These are phyloP conservation scores for Alternaria ventricosa DNA, from an alignment of 2,329 filamentous ascomycete genomes.

Conservation along the genomic window DNA sequence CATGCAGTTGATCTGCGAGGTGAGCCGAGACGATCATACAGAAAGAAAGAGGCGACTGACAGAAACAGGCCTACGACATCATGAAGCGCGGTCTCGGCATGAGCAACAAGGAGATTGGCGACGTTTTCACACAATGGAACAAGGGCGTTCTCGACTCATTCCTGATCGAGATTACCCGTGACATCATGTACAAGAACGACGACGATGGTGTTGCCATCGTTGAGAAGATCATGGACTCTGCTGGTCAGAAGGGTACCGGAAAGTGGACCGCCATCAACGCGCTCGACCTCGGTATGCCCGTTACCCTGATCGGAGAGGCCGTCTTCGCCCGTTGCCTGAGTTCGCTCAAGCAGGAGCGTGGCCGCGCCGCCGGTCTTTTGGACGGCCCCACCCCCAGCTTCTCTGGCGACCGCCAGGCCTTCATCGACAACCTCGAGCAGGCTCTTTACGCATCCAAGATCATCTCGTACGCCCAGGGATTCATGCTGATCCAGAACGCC, in stretches of 20 bases:
- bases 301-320: constrained; percentile 96
- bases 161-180: constrained; percentile 98
- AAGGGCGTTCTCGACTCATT: constrained; percentile 96
- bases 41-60: constrained; percentile 13
- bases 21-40: constrained; percentile 53
- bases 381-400: constrained; percentile 80
- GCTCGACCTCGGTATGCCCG: constrained; percentile 96
- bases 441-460: constrained; percentile 99
- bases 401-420: constrained; percentile 87
- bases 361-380: constrained; percentile 79
- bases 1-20: constrained; percentile 99
- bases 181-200: constrained; percentile 98
- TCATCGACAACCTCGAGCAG: constrained; percentile 97
- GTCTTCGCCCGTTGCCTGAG: constrained; percentile 95
- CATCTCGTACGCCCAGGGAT: constrained; percentile 98
- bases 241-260: constrained; percentile 98
- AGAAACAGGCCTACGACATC: constrained; percentile 89
- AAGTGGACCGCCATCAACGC: constrained; percentile 99
- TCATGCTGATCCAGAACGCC: constrained; percentile 99
- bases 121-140: constrained; percentile 96
- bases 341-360: constrained; percentile 91
- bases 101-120: constrained; percentile 91
- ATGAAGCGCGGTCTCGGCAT: constrained; percentile 97
- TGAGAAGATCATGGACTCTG: constrained; percentile 98
- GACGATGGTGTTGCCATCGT: constrained; percentile 89